Evolutionary conservation across 2,329 filamentous ascomycete species (phyloP), one percentile per base, ranked within the genome.

Genomic region (Aspergillus fumigatus): DNA sequence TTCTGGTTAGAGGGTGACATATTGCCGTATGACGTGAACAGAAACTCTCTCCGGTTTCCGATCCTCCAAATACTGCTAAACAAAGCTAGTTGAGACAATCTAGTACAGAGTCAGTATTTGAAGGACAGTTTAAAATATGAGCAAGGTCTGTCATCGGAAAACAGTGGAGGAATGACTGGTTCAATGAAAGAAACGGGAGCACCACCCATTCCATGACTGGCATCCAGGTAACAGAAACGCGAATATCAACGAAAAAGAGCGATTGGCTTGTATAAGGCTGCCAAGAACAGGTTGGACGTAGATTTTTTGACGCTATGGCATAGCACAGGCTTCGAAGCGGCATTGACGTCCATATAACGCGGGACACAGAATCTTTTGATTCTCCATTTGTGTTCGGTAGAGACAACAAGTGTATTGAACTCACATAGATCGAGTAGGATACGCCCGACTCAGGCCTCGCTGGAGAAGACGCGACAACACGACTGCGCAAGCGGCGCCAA

Each of bases 1-100:
- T 76, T 76, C 52, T 79, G 71, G 52, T 70, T 68, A 65, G 78
- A 71, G 40, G 82, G 75, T 55, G 83, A 76, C 86, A 89, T 89
- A 43, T 70, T 82, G 67, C 57, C 58, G 54, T 66, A 60, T 55
- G 64, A 63, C 57, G 41, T 41, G 53, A 55, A 54, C 48, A 54
- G 53, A 23, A 47, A 47, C 43, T 35, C 54, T 58, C 25, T 43
- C 49, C 32, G 27, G 38, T 43, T 56, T 54, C 14, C 48, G 40
- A 27, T 60, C 7, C 48, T 51, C 52, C 49, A 51, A 50, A 57
- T 54, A 56, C 60, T 60, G 58, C 10, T 61, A 57, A 58, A 62
- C 27, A 59, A 59, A 60, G 53, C 60, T 57, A 58, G 62, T 53
- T 60, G 55, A 48, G 62, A 61, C 52, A 54, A 56, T 63, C 70